Evolutionary conservation across 768 basidiomycete genomes (phyloP).

Genomic region (Xanthoconium stramineum): DNA sequence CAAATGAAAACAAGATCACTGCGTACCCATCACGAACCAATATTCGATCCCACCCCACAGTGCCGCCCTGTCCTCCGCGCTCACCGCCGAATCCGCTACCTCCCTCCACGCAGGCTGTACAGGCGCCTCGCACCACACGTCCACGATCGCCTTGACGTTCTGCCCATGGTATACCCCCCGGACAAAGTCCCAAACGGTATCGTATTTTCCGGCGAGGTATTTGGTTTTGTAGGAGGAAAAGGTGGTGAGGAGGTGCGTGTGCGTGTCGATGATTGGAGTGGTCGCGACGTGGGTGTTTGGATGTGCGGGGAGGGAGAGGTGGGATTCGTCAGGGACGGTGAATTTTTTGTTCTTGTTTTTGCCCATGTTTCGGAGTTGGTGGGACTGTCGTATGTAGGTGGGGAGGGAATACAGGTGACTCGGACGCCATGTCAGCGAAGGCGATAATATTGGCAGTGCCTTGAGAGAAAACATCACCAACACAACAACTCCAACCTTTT

Average conservation of each 20-base stretch:
- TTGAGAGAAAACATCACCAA: too few relatives aligned
- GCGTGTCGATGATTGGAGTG: conserved; percentile 70
- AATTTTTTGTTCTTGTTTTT: conserved; percentile 39
- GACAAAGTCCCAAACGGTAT: conserved; percentile 67
- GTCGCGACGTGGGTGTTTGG: conserved; percentile 11
- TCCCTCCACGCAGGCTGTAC: conserved; percentile 61
- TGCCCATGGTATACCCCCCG: conserved; percentile 55
- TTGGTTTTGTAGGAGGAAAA: conserved; percentile 58
- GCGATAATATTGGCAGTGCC: too few relatives aligned
- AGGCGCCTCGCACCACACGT: conserved; percentile 89
- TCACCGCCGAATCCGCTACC: conserved; percentile 68
- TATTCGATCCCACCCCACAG: conserved; percentile 73
- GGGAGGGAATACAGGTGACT: background rate
- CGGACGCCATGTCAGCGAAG: too few relatives aligned
- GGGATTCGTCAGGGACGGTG: conserved; percentile 29
- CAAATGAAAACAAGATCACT: background rate
- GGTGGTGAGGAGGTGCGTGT: conserved; percentile 80
- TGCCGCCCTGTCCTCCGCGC: conserved; percentile 40
- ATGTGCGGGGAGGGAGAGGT: conserved; percentile 34
- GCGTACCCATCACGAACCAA: conserved; percentile 77
- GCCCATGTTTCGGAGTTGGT: conserved; percentile 25
- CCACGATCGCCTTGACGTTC: conserved; percentile 66
- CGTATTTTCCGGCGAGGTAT: conserved; percentile 55
- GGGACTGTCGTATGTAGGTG: background rate
- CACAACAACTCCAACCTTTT: too few relatives aligned